phyloP scores from a whole-genome alignment of 2,329 filamentous ascomycete species.

The Claviceps sp. region DNA sequence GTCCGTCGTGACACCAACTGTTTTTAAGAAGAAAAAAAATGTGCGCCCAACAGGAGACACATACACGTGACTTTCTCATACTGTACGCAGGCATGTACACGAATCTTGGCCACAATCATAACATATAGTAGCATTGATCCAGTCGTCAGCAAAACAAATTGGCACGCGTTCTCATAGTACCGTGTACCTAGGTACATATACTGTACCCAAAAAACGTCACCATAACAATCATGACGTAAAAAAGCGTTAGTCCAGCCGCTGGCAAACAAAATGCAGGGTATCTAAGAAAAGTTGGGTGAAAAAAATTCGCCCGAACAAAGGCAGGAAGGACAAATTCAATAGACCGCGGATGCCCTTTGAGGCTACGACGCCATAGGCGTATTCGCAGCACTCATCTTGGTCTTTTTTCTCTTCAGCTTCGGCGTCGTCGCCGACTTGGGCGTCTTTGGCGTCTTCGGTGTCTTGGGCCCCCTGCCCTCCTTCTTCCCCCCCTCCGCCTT shows the following conservation, averaged over 20 bases:
- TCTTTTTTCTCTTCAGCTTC: slow-evolving; percentile 36
- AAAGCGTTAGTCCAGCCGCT: too few species aligned
- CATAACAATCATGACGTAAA: too few species aligned
- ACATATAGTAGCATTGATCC: too few species aligned
- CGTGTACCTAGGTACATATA: too few species aligned
- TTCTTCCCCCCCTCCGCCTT: slow-evolving; percentile 32
- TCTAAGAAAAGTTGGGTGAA: background rate
- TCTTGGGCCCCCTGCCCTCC: slow-evolving; percentile 32
- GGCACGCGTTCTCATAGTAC: too few species aligned
- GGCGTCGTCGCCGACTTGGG: slow-evolving; percentile 26
- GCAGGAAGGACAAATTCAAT: background rate
- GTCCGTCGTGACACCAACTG: too few species aligned
- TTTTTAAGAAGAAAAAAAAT: too few species aligned
- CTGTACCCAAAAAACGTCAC: too few species aligned
- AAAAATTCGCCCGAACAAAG: background rate
- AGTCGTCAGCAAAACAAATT: background rate
- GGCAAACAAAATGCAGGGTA: background rate
- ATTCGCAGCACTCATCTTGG: slow-evolving; percentile 25
- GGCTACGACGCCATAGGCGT: slow-evolving; percentile 19
- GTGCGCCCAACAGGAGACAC: too few species aligned
- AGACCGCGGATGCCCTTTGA: background rate
- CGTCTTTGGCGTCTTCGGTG: slow-evolving; percentile 29
- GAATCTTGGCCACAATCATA: background rate
- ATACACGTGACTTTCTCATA: too few species aligned
- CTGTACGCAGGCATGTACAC: background rate